Percentiles rank a stretch among this genome's conserved stretches.
These are phyloP conservation scores for Chrysoporthe cubensis DNA, from an alignment of 2,329 filamentous ascomycete genomes.

Conservation along the genomic window DNA sequence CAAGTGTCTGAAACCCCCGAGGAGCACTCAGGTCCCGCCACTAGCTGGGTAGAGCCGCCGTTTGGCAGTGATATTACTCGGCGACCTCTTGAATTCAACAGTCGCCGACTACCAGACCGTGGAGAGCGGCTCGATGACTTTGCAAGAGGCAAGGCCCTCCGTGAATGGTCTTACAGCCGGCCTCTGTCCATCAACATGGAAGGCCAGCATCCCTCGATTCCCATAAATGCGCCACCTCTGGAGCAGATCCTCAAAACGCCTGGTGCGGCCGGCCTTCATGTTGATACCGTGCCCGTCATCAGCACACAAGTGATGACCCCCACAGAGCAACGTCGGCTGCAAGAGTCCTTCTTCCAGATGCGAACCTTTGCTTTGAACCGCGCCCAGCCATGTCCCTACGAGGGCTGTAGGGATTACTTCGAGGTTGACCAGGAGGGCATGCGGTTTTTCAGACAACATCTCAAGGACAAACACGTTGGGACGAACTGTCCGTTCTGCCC, in stretches of 20 bases:
- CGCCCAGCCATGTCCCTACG: constrained; percentile 43
- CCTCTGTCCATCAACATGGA: constrained; percentile 34
- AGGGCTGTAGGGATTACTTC: constrained; percentile 42
- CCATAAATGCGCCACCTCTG: constrained; percentile 40
- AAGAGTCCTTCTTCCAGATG: constrained; percentile 40
- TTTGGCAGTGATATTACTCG: too few relatives aligned
- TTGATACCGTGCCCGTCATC: constrained; percentile 40
- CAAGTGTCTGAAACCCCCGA: not conserved
- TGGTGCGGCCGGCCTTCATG: constrained; percentile 30
- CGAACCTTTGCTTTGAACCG: constrained; percentile 42
- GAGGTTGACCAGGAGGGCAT: constrained; percentile 35
- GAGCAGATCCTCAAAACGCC: constrained; percentile 44
- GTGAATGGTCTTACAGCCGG: constrained; percentile 36
- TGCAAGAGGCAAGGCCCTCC: constrained; percentile 30
- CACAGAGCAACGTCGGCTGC: constrained; percentile 44
- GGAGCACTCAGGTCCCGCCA: not conserved
- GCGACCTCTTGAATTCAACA: not conserved
- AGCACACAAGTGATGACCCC: constrained; percentile 45
- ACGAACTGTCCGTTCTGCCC: constrained; percentile 44
- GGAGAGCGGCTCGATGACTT: constrained; percentile 13
- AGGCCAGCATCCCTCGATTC: constrained; percentile 39
- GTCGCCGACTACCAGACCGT: not conserved
- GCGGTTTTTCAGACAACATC: constrained; percentile 40
- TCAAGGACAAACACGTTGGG: constrained; percentile 40
- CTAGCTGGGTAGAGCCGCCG: not conserved